Base-by-base conservation (phyloP, 148 eudicot species). In the Fagopyrum tataricum region DNA sequence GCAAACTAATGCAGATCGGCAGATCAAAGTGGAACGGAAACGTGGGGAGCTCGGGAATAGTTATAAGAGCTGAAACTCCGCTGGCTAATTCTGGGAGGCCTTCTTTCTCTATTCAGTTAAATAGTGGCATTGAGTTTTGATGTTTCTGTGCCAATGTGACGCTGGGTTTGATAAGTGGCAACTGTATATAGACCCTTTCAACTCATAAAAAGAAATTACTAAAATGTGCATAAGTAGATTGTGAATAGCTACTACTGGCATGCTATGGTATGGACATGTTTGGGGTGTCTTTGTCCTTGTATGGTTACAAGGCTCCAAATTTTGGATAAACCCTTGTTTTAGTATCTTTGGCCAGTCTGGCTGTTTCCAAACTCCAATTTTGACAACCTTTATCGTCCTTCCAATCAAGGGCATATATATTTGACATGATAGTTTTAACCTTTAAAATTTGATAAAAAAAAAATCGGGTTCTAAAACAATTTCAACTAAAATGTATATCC, bases 11-110 rank as follows among this genome's bases (percentile, higher is more conserved):
- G 84, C 82, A 95, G 99, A 80, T 95, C 74, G 99, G 99, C 71
- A 88, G 99, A 80, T 95, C 97, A 0, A 95, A 90, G 87, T 95
- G 99, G 99, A 95, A 95, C 37, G 99, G 96, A 42, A 95, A 90
- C 76, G 87, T 87, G 24, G 94, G 97, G 69, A 88, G 81, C 82
- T 76, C 89, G 0, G 99, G 99, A n/a, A 67, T 95, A 64, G 97
- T 90, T 71, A 23, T 88, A 46, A 88, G 81, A 87, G 89, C 77
- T 12, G 99, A 95, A 83, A 81, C 91, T 74, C 99, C 97, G 59
- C 90, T 95, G 44, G 83, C 85, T 71, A 80, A 82, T 68, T 80
- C 79, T n/a, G 90, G 96, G 55, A 76, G 81, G 74, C 97, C 97
- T 10, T 81, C 88, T 20, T 81, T 92, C 80, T 92, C 99, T 24